Evolutionary conservation across 2,329 filamentous ascomycete genomes (phyloP).

Genomic region (Aspergillus fijiensis): DNA sequence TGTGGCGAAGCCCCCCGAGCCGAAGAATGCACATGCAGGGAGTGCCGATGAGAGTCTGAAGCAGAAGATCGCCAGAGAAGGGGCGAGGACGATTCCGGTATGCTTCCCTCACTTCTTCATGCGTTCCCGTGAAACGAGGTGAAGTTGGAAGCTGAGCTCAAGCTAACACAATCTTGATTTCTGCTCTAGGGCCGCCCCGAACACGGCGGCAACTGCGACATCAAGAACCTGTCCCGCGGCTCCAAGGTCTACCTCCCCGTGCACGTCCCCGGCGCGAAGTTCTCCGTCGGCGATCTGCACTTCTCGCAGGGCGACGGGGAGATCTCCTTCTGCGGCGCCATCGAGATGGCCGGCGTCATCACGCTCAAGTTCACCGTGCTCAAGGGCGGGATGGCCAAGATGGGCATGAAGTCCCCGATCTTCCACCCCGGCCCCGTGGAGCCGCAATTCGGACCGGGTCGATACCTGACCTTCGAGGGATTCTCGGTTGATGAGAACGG

Average conservation of each 20-base stretch:
- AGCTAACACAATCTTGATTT: background rate
- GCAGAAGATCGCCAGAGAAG: constrained; percentile 70
- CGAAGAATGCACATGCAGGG: constrained; percentile 71
- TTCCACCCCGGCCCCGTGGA: constrained; percentile 86
- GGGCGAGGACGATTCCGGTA: constrained; percentile 78
- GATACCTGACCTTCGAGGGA: constrained; percentile 83
- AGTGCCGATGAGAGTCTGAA: constrained; percentile 58
- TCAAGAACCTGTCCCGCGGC: constrained; percentile 79
- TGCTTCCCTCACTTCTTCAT: background rate
- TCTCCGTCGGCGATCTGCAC: constrained; percentile 84
- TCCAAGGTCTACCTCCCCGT: constrained; percentile 85
- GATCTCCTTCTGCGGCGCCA: constrained; percentile 84
- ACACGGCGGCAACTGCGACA: constrained; percentile 88
- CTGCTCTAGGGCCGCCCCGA: constrained; percentile 65
- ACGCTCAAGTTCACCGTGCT: constrained; percentile 88
- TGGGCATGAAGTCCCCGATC: constrained; percentile 78
- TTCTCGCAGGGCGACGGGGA: constrained; percentile 88
- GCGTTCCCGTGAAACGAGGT: background rate
- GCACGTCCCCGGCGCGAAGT: constrained; percentile 82
- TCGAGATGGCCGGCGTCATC: constrained; percentile 91
- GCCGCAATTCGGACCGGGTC: constrained; percentile 78
- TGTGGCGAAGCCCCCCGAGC: constrained; percentile 75
- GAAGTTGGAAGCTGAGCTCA: background rate
- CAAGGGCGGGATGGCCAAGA: constrained; percentile 71
- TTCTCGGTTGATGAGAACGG: constrained; percentile 87